Evolutionary conservation across 352 stramenopile species (phyloP).

Genomic region (Phytophthora pinifolia): DNA sequence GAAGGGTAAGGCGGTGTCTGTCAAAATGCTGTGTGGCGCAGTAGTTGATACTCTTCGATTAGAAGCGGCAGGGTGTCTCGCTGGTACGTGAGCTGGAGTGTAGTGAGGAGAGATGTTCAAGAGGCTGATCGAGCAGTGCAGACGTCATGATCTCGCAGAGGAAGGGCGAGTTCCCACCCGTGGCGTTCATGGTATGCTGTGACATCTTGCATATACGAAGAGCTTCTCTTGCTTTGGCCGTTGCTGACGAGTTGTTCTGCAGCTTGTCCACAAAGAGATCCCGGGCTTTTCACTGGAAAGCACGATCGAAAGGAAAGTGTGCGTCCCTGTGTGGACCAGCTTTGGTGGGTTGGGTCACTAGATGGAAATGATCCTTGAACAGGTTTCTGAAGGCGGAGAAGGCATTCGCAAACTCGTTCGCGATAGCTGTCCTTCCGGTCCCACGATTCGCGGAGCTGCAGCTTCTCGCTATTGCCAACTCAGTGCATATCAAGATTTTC

Average conservation of each 20-base stretch:
- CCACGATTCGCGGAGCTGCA: constrained; percentile 50
- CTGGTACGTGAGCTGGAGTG: constrained; percentile 29
- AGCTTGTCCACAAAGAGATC: constrained; percentile 49
- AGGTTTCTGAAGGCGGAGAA: constrained; percentile 63
- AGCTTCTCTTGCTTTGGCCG: background rate
- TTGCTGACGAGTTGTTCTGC: constrained; percentile 1
- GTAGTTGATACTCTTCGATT: background rate
- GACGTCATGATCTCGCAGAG: constrained; percentile 81
- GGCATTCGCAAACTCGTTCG: constrained; percentile 57
- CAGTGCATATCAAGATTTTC: constrained; percentile 47
- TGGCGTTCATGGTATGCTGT: constrained; percentile 60
- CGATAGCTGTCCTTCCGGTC: constrained; percentile 48
- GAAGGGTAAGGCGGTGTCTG: constrained; percentile 30
- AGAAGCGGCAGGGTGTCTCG: constrained; percentile 58
- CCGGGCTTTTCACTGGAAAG: constrained; percentile 32
- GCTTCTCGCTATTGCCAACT: constrained; percentile 37
- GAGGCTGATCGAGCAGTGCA: constrained; percentile 17
- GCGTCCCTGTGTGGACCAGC: no score
- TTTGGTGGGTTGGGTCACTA: no score
- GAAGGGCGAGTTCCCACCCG: constrained; percentile 63
- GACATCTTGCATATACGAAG: no score
- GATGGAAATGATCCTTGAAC: background rate
- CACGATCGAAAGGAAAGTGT: constrained; percentile 47
- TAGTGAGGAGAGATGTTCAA: background rate
- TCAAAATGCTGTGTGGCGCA: background rate